phyloP scores from a whole-genome alignment of 208 protist genomes.

The Porcisia hertigi region DNA sequence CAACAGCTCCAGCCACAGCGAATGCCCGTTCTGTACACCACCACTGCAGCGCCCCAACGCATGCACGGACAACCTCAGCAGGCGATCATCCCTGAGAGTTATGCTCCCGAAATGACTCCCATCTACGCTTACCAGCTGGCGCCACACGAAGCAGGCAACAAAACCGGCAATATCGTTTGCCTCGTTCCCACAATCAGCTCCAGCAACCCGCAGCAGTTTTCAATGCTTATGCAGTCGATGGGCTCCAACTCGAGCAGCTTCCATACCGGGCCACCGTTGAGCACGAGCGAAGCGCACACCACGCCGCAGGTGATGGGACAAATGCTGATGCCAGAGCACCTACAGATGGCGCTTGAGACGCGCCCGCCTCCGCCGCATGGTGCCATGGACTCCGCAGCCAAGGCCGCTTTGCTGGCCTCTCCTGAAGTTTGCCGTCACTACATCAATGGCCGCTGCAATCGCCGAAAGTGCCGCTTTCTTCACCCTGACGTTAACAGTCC shows the following conservation, averaged over 20 bases:
- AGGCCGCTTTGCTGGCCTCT: constrained; percentile 7
- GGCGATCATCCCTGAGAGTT: not conserved
- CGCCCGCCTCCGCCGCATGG: not conserved
- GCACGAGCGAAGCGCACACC: not conserved
- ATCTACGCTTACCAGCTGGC: constrained; percentile 18
- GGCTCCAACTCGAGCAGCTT: constrained; percentile 7
- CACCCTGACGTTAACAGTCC: constrained; percentile 30
- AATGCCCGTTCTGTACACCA: constrained; percentile 17
- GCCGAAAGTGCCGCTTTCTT: constrained; percentile 67
- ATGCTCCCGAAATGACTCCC: not conserved
- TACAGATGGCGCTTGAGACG: not conserved
- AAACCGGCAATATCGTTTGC: constrained; percentile 17
- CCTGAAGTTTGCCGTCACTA: constrained; percentile 55
- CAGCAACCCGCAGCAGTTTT: constrained; percentile 1
- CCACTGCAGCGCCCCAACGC: not conserved
- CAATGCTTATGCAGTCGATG: constrained; percentile 18
- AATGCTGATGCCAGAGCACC: not conserved
- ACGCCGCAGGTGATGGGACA: constrained; percentile 11
- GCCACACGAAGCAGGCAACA: constrained; percentile 5
- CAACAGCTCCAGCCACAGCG: constrained; percentile 8
- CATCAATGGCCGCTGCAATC: constrained; percentile 63
- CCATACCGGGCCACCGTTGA: not conserved
- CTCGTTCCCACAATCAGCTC: constrained; percentile 4
- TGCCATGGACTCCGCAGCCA: constrained; percentile 5
- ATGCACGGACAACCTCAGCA: constrained; percentile 7